phyloP scores from a whole-genome alignment of 805 yeast genomes.

The Limtongozyma cylindracea region DNA sequence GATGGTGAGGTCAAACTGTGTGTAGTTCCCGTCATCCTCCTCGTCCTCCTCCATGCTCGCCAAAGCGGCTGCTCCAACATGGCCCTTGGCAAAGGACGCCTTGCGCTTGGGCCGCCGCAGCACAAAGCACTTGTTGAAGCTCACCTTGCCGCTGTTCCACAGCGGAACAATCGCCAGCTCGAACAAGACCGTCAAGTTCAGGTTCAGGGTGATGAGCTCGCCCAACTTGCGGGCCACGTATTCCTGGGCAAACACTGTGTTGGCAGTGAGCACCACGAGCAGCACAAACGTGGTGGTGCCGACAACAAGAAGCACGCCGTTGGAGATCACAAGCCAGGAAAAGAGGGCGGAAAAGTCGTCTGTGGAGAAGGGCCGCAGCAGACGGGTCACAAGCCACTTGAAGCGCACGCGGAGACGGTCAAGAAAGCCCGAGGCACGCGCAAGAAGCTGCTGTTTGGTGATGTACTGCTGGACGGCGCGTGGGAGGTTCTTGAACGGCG shows the following conservation, averaged over 20 bases:
- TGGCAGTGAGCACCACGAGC: constrained; percentile 44
- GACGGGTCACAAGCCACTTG: constrained; percentile 55
- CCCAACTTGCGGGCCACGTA: constrained; percentile 65
- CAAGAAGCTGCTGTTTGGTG: constrained; percentile 6
- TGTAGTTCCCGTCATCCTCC: constrained; percentile 75
- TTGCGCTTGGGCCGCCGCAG: constrained; percentile 52
- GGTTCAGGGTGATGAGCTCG: constrained; percentile 57
- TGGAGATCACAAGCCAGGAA: constrained; percentile 82
- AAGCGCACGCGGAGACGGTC: constrained; percentile 11
- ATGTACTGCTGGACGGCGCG: no score
- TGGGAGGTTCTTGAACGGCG: no score
- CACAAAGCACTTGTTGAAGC: constrained; percentile 65
- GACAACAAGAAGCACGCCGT: constrained; percentile 47
- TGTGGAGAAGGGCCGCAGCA: constrained; percentile 67
- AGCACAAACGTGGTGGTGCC: constrained; percentile 92
- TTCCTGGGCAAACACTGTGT: constrained; percentile 78
- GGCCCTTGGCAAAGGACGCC: constrained; percentile 28
- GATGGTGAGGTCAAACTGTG: constrained; percentile 81
- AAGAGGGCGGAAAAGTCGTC: constrained; percentile 81
- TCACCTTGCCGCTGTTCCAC: constrained; percentile 73
- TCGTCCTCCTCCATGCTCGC: constrained; percentile 8
- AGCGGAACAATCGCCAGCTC: constrained; percentile 89
- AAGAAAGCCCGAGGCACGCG: constrained; percentile 7
- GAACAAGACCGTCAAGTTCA: constrained; percentile 63
- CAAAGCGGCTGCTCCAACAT: constrained; percentile 6